Conservation (phyloP, 257 asterid genomes). For the Penstemon barbatus region DNA sequence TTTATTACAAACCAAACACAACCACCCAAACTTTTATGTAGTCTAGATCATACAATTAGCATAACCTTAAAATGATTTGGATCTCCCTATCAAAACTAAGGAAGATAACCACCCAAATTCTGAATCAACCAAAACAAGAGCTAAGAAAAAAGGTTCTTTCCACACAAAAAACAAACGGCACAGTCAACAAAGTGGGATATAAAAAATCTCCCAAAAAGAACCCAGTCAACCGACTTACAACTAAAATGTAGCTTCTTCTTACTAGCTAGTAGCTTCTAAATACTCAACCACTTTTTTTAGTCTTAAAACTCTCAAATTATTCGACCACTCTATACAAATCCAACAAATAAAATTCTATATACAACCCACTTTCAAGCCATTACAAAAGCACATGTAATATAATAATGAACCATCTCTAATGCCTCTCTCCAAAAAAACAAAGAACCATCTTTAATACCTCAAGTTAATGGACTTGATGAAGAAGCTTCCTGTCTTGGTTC, state of each 20-base stretch:
- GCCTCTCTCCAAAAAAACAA: no score
- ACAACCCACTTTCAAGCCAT: slow-evolving; percentile 35
- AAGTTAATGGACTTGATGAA: slow-evolving; percentile 15
- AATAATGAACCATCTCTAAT: slow-evolving; percentile 26
- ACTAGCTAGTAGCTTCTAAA: slow-evolving; percentile 20
- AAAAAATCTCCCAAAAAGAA: slow-evolving; percentile 22
- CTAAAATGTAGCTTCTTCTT: slow-evolving; percentile 41
- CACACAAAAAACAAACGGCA: slow-evolving; percentile 20
- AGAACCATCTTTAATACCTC: no score
- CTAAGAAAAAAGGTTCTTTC: slow-evolving; percentile 29
- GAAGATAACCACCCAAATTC: slow-evolving; percentile 33
- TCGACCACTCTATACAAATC: slow-evolving; percentile 38
- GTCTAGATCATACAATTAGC: slow-evolving; percentile 12
- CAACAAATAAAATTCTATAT: slow-evolving; percentile 35
- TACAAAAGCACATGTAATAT: slow-evolving; percentile 19
- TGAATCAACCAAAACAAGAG: slow-evolving; percentile 23
- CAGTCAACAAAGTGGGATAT: slow-evolving; percentile 20
- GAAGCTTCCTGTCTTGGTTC: slow-evolving; percentile 31
- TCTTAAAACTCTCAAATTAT: slow-evolving; percentile 26
- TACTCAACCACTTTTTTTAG: background rate
- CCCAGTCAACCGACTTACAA: slow-evolving; percentile 25
- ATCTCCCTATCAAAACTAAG: slow-evolving; percentile 34
- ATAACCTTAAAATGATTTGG: slow-evolving; percentile 26
- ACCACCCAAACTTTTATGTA: background rate
- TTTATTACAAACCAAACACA: background rate